Conservation (phyloP, 331 rosid genomes). For the Dryas integrifolia region DNA sequence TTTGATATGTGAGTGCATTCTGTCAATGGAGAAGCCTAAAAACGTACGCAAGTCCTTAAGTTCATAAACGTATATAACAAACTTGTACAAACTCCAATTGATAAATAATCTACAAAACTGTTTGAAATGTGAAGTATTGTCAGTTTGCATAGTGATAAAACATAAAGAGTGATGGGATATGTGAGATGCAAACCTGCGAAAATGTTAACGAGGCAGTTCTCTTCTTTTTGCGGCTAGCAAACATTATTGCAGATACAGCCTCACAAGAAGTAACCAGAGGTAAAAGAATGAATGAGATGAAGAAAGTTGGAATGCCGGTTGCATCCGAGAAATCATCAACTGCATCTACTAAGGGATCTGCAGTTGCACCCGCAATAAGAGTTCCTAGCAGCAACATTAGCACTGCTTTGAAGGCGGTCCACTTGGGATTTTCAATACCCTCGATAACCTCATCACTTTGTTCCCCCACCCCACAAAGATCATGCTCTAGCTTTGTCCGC, state of each 20-base stretch:
- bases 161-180: background rate
- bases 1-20: background rate
- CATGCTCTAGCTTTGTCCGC: conserved; percentile 71
- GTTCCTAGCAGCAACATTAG: conserved; percentile 62
- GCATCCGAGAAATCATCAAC: conserved; percentile 89
- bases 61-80: too few species aligned
- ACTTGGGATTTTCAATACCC: conserved; percentile 34
- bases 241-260: conserved; percentile 84
- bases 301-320: conserved; percentile 86
- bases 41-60: too few species aligned
- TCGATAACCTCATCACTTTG: conserved; percentile 45
- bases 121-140: background rate
- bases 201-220: conserved; percentile 81
- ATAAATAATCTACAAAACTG: too few species aligned
- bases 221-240: conserved; percentile 77
- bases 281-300: conserved; percentile 79
- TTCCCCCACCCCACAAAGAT: conserved; percentile 50
- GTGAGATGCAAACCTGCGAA: conserved; percentile 70
- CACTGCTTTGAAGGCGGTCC: conserved; percentile 55
- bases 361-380: conserved; percentile 69
- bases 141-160: background rate
- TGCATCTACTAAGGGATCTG: conserved; percentile 85
- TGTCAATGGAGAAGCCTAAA: too few species aligned
- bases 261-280: conserved; percentile 93
- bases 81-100: too few species aligned